These are phyloP conservation scores for Solanum gandarillasii DNA, from an alignment of 257 asterid species.

Conservation along the genomic window DNA sequence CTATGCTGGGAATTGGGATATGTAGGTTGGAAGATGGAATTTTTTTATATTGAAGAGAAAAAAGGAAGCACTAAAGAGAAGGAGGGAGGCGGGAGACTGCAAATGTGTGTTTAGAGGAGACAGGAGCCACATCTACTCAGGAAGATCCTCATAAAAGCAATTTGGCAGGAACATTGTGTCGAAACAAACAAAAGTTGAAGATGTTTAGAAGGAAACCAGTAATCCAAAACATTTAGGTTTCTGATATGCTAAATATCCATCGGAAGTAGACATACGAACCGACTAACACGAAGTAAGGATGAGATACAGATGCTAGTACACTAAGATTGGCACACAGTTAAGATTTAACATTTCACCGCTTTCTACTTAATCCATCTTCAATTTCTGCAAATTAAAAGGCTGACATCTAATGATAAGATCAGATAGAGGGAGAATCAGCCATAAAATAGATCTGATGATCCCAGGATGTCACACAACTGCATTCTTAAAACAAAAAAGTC, in stretches of 20 bases:
- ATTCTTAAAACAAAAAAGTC: not conserved
- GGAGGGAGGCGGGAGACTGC: not conserved
- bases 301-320: not conserved
- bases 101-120: not conserved
- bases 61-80: not conserved
- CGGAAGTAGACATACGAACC: not conserved
- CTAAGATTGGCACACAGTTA: not conserved
- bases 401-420: not conserved
- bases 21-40: not conserved
- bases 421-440: not conserved
- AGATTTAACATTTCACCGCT: not conserved
- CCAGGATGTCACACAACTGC: not conserved
- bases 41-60: not conserved
- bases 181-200: not conserved
- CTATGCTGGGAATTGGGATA: not conserved
- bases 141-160: not conserved
- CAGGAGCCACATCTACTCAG: not conserved
- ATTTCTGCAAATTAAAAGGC: not conserved
- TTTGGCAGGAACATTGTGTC: not conserved
- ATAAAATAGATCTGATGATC: not conserved
- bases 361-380: not conserved
- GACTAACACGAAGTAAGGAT: not conserved
- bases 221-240: not conserved
- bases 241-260: not conserved
- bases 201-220: not conserved